Percentiles rank a stretch among this genome's conserved stretches.
phyloP scores from a whole-genome alignment of 2,329 filamentous ascomycete species.

The Incumbomyces lentus region DNA sequence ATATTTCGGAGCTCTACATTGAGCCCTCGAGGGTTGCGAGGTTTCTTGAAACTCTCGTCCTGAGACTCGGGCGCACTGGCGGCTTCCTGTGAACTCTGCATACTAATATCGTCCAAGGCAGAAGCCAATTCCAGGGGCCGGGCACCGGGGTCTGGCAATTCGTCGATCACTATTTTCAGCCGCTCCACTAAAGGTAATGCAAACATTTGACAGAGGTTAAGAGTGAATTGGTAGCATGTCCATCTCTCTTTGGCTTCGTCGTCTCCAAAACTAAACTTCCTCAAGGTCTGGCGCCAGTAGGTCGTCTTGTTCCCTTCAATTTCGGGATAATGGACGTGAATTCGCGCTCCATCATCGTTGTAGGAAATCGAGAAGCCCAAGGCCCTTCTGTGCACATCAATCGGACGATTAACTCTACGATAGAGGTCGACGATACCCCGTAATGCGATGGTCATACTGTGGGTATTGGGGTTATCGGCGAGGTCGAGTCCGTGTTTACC shows the following conservation, averaged over 20 bases:
- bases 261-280: too few relatives aligned
- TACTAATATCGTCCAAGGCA: slow-evolving; percentile 6
- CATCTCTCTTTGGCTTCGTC: slow-evolving; percentile 27
- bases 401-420: too few relatives aligned
- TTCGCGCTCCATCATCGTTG: too few relatives aligned
- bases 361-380: too few relatives aligned
- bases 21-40: not conserved
- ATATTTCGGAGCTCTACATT: slow-evolving; percentile 8
- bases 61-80: slow-evolving; percentile 9
- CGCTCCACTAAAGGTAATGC: slow-evolving; percentile 6
- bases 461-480: too few relatives aligned
- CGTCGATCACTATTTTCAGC: slow-evolving; percentile 7
- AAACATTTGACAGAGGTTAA: slow-evolving; percentile 27
- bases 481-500: too few relatives aligned
- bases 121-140: slow-evolving; percentile 2
- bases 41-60: slow-evolving; percentile 8
- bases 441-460: too few relatives aligned
- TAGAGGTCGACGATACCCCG: too few relatives aligned
- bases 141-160: slow-evolving; percentile 4
- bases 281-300: too few relatives aligned
- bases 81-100: slow-evolving; percentile 9
- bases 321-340: too few relatives aligned
- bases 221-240: slow-evolving; percentile 27
- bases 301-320: too few relatives aligned
- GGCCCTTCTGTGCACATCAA: too few relatives aligned